Base-by-base conservation (phyloP, 2,329 filamentous ascomycete species). In the Stagonosporopsis tanaceti region DNA sequence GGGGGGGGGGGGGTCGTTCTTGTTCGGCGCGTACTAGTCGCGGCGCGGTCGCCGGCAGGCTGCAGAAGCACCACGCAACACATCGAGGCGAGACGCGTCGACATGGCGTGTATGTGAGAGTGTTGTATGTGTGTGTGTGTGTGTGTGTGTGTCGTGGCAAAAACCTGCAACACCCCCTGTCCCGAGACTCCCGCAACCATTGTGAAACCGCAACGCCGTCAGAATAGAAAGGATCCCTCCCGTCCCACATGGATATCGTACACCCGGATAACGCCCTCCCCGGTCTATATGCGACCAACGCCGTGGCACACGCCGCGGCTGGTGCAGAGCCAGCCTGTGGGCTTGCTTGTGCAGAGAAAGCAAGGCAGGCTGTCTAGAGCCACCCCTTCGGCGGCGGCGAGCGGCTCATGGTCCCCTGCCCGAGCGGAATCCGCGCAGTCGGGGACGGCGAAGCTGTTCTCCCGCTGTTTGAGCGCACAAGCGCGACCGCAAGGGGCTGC, bases 351-450 rank as follows among this genome's bases (percentile, higher is more conserved):
- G 20, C 20, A 20, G 20, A 20, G 20, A 20, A 20, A 20, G 20
- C 20, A 20, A 20, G 20, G 20, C 20, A 20, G 20, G 20, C 20
- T 20, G 14, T 25, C 47, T 60, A 60, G 37, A 57, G 15, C 73
- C 74, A 76, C 46, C 72, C 74, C 40, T 71, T 70, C 4, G 63
- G 67, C 45, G 70, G 71, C 12, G 72, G 71, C 46, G 64, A 73
- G 11, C 74, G 64, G 44, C 70, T 66, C 71, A 76, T 76, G 6
- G 73, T 76, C 17, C 73, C 73, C n/a, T 69, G 72, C 17, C 73
- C 73, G 12, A 73, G 66, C 6, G 71, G 72, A 46, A 75, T 72
- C 34, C 68, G 50, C 14, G 72, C 71, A 6, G 71, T 74, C 0
- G 73, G 72, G 20, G 69, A 71, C 8, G 61, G 70, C 6, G 61